A percentile compares a stretch with the other conserved stretches of the same genome.
Conservation (phyloP, 805 yeast genomes). For the Hanseniaspora singularis region DNA sequence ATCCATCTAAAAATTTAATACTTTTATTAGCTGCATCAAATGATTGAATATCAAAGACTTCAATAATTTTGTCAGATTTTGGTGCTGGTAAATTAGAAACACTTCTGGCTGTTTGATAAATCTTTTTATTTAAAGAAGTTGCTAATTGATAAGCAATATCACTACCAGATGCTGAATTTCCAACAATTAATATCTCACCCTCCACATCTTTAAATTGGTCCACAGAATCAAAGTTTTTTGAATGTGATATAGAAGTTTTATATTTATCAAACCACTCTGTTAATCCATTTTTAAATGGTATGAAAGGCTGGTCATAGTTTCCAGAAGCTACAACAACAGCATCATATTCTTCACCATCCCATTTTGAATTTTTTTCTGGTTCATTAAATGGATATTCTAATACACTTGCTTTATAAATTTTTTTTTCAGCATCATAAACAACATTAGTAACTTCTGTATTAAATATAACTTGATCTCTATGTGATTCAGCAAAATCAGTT, state of each 20-base stretch:
- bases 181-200: constrained; percentile 48
- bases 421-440: constrained; percentile 17
- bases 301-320: constrained; percentile 47
- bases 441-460: constrained; percentile 39
- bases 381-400: constrained; percentile 14
- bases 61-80: constrained; percentile 31
- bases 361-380: background rate
- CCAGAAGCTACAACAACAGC: constrained; percentile 57
- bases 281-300: constrained; percentile 48
- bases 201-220: constrained; percentile 31
- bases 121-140: constrained; percentile 30
- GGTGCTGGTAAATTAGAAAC: constrained; percentile 35
- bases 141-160: constrained; percentile 58
- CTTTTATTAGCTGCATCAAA: constrained; percentile 32
- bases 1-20: constrained; percentile 41
- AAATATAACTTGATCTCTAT: constrained; percentile 34
- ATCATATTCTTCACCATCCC: constrained; percentile 34
- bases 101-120: constrained; percentile 42
- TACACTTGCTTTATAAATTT: constrained; percentile 34
- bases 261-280: constrained; percentile 33
- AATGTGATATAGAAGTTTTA: constrained; percentile 44
- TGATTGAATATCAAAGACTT: constrained; percentile 34
- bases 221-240: constrained; percentile 43
- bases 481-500: constrained; percentile 36
- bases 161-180: constrained; percentile 66